Percentiles rank a stretch among this genome's conserved stretches.
Conservation (phyloP, 345 rosid genomes). For the Rhodamnia rubescens region DNA sequence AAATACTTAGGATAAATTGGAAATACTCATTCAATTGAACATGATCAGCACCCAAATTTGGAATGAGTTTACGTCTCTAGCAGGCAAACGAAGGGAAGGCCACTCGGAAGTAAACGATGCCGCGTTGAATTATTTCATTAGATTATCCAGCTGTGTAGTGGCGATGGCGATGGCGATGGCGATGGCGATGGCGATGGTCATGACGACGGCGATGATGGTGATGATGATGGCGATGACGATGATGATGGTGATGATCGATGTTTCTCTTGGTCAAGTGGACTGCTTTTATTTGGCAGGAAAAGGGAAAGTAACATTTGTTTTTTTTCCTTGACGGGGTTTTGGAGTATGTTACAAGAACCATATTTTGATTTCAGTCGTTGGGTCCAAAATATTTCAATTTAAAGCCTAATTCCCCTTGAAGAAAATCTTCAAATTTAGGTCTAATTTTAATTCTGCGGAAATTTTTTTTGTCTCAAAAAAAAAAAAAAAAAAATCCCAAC, state of each 20-base stretch:
- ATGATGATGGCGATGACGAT: neutral
- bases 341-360: no score
- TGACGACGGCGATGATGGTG: fast-evolving
- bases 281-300: no score
- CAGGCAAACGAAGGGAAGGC: neutral
- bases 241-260: neutral
- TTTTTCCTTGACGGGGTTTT: no score
- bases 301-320: no score
- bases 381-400: no score
- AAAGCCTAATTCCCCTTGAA: no score
- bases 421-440: no score
- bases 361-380: no score
- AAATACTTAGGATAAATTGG: neutral
- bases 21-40: neutral
- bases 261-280: neutral
- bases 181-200: neutral
- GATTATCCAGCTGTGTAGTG: neutral
- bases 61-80: neutral
- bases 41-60: neutral
- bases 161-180: neutral
- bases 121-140: neutral
- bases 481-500: no score
- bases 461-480: no score
- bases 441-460: no score
- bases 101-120: neutral